Base-by-base conservation (phyloP, 441 rosid genomes). In the Flueggea neowawraea region DNA sequence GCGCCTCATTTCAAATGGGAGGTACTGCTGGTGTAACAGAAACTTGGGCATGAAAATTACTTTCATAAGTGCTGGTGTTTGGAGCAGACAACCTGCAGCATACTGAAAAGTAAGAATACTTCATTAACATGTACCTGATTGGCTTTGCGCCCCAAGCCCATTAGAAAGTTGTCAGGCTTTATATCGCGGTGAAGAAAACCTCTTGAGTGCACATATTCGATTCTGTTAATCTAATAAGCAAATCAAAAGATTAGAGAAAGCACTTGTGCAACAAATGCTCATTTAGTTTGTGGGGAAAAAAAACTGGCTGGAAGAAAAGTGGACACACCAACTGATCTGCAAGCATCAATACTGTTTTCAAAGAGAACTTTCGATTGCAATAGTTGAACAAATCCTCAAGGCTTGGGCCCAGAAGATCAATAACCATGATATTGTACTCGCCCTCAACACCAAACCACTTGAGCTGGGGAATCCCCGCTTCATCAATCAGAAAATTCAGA, bases 141-240 rank as follows among this genome's bases (percentile, higher is more conserved):
- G 54, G 97, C 96, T 82, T 88, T 93, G 59, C 96, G 93, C 39
- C 95, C 97, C 45, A 90, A 80, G 53, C 98, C 98, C 98, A 93
- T 88, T 58, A 93, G 75, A 64, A 93, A 93, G 67, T 93, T 93
- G 74, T 93, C 98, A 62, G 98, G 98, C 81, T 93, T 93, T 76
- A 93, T 90, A 76, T 93, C 98, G 65, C 98, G 93, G 71, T 93
- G 98, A 80, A 93, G 98, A 78, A 93, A 88, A 57, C 97, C 97
- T 64, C 91, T 85, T 43, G 96, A 90, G 63, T 93, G 98, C 97
- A 93, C 88, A 62, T 85, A 90, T 60, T 93, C 98, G 17, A 93
- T 81, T 82, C 97, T 87, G 76, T 86, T 88, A 65, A 93, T 90
- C 98, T 88, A 75, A 58, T 12, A 66, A 55, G 52, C 17, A 70